Evolutionary conservation across 2,329 filamentous ascomycete species (phyloP).

Genomic region (Diplocarpon mali): DNA sequence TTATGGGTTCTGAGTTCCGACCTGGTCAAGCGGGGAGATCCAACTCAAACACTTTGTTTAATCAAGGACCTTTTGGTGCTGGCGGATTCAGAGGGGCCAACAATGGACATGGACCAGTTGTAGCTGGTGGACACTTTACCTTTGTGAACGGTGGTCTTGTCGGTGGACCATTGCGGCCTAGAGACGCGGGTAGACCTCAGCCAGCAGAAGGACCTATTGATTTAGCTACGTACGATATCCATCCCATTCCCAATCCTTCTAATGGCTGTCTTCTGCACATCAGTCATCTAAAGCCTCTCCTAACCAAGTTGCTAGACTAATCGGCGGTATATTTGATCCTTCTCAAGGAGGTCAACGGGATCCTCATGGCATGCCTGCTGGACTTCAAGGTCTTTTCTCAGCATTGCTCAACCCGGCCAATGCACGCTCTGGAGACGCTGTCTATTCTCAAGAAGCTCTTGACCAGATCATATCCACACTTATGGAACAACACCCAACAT

Average conservation of each 20-base stretch:
- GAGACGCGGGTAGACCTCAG: constrained; percentile 39
- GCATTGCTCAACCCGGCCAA: constrained; percentile 41
- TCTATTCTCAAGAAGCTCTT: constrained; percentile 82
- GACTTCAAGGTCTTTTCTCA: constrained; percentile 42
- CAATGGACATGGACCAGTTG: constrained; percentile 13
- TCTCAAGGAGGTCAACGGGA: constrained; percentile 15
- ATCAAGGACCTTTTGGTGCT: constrained; percentile 5
- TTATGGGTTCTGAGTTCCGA: constrained; percentile 29
- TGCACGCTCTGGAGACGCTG: constrained; percentile 60
- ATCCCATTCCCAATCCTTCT: constrained; percentile 13
- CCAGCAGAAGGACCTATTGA: constrained; percentile 33
- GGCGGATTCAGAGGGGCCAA: constrained; percentile 9
- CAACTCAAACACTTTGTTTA: constrained; percentile 22
- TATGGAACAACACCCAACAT: constrained; percentile 71
- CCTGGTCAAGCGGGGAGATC: constrained; percentile 23
- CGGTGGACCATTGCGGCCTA: constrained; percentile 30
- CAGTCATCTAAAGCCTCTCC: constrained; percentile 18
- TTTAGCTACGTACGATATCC: constrained; percentile 34
- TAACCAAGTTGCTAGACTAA: constrained; percentile 23
- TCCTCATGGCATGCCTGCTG: constrained; percentile 27
- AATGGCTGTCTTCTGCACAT: constrained; percentile 15
- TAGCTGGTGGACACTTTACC: constrained; percentile 22
- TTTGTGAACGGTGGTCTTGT: constrained; percentile 24
- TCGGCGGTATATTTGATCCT: constrained; percentile 20
- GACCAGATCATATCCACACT: constrained; percentile 80